A percentile compares a stretch with the other conserved stretches of the same genome.
phyloP scores from a whole-genome alignment of 306 rosid genomes.

The Glycyrrhiza uralensis region DNA sequence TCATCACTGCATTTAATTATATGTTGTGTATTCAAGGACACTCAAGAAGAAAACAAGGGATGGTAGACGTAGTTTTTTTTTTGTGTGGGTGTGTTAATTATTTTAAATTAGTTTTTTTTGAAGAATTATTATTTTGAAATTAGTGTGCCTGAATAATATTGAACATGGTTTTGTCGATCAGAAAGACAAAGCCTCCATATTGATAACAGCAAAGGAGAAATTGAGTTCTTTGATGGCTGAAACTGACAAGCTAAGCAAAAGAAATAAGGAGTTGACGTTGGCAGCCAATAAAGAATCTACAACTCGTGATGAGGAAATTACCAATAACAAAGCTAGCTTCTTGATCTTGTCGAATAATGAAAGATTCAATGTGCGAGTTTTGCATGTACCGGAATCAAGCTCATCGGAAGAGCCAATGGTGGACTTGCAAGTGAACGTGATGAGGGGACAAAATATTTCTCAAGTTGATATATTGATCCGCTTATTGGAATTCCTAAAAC shows the following conservation, averaged over 20 bases:
- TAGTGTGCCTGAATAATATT: background rate
- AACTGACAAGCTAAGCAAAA: conserved; percentile 49
- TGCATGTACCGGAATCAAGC: conserved; percentile 42
- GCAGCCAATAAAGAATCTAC: conserved; percentile 23
- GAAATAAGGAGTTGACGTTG: conserved; percentile 43
- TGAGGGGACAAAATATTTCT: conserved; percentile 47
- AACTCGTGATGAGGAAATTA: background rate
- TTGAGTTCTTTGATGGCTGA: conserved; percentile 50
- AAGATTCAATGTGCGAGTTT: conserved; percentile 44
- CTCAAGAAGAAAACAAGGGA: no score
- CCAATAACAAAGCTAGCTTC: conserved; percentile 18
- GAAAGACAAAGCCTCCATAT: conserved; percentile 88
- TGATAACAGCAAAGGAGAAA: conserved; percentile 62
- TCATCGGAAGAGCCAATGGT: conserved; percentile 43
- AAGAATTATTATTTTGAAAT: no score
- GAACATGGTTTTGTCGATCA: conserved; percentile 27
- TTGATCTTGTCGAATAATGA: conserved; percentile 44
- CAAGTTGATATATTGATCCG: conserved; percentile 50
- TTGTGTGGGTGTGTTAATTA: background rate
- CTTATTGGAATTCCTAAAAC: conserved; percentile 65
- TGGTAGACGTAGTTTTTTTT: no score
- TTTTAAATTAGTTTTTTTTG: background rate
- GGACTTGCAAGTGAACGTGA: conserved; percentile 57
- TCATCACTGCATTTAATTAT: no score
- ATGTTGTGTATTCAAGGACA: no score